phyloP scores from a whole-genome alignment of 1,139 yeast genomes.

The Taiozyma sp. region DNA sequence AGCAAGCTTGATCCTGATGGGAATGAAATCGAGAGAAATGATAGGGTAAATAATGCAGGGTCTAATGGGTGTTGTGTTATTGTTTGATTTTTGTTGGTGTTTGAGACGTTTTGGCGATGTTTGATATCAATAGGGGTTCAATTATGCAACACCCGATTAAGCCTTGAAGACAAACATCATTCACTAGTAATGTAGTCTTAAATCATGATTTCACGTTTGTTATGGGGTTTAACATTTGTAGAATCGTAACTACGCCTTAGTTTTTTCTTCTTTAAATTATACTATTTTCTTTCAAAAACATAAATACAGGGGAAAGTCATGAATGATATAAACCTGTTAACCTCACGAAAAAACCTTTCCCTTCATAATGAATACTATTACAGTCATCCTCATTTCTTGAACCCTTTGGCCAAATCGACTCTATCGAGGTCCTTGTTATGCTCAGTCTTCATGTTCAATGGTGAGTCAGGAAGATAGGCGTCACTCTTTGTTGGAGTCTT shows the following conservation, averaged over 20 bases:
- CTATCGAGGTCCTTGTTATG: slow-evolving; percentile 31
- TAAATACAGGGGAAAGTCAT: not conserved
- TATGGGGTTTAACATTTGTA: not conserved
- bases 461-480: slow-evolving; percentile 16
- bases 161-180: too few relatives aligned
- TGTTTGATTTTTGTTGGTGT: slow-evolving; percentile 1
- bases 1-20: not conserved
- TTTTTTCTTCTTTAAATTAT: too few relatives aligned
- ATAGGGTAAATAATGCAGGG: not conserved
- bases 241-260: not conserved
- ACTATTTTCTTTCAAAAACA: not conserved
- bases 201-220: not conserved
- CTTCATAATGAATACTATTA: not conserved
- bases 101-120: too few relatives aligned
- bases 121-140: too few relatives aligned
- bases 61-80: slow-evolving; percentile 11
- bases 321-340: not conserved
- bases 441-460: slow-evolving; percentile 17
- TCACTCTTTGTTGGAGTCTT: slow-evolving; percentile 15
- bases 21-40: not conserved
- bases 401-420: slow-evolving; percentile 40
- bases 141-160: too few relatives aligned
- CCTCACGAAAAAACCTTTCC: not conserved
- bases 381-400: slow-evolving; percentile 23
- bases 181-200: too few relatives aligned